These are phyloP conservation scores for Pseudocercospora ulei DNA, from an alignment of 2,329 filamentous ascomycete species.

Conservation along the genomic window DNA sequence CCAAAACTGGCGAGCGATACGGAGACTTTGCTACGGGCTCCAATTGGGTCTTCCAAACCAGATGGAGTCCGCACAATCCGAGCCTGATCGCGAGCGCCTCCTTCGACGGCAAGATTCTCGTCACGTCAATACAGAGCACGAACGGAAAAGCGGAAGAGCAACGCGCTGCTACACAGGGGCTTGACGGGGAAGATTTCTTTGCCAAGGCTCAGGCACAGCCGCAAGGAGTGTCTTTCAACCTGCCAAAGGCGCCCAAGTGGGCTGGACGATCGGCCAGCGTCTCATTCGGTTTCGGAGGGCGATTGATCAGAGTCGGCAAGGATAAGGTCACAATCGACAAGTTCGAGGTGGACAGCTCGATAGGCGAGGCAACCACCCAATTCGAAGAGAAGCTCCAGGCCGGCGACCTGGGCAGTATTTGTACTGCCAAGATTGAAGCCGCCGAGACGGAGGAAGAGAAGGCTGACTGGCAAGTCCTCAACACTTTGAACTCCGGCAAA, in stretches of 20 bases:
- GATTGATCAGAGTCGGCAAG: slow-evolving; percentile 65
- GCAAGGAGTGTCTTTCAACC: slow-evolving; percentile 78
- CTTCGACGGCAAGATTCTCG: slow-evolving; percentile 89
- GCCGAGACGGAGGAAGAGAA: slow-evolving; percentile 83
- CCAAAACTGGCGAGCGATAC: slow-evolving; percentile 73
- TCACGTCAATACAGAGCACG: slow-evolving; percentile 91
- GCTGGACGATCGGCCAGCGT: slow-evolving; percentile 73
- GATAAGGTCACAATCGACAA: slow-evolving; percentile 76
- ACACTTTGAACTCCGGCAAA: slow-evolving; percentile 74
- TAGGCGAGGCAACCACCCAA: slow-evolving; percentile 72
- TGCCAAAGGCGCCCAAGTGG: slow-evolving; percentile 82
- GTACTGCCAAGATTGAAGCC: slow-evolving; percentile 63
- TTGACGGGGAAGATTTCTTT: slow-evolving; percentile 95
- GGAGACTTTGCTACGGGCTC: slow-evolving; percentile 95
- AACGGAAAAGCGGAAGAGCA: slow-evolving; percentile 62
- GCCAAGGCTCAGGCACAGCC: slow-evolving; percentile 84
- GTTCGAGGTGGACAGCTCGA: slow-evolving; percentile 78
- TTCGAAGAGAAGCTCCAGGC: slow-evolving; percentile 75
- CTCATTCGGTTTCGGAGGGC: slow-evolving; percentile 91
- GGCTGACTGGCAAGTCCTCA: slow-evolving; percentile 90
- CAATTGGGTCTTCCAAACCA: slow-evolving; percentile 97
- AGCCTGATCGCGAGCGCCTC: slow-evolving; percentile 88
- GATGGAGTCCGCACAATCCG: slow-evolving; percentile 88
- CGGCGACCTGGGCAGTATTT: slow-evolving; percentile 69
- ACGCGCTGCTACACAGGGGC: slow-evolving; percentile 51